Conservation (phyloP, 257 asterid species). For the Solanum gandarillasii region DNA sequence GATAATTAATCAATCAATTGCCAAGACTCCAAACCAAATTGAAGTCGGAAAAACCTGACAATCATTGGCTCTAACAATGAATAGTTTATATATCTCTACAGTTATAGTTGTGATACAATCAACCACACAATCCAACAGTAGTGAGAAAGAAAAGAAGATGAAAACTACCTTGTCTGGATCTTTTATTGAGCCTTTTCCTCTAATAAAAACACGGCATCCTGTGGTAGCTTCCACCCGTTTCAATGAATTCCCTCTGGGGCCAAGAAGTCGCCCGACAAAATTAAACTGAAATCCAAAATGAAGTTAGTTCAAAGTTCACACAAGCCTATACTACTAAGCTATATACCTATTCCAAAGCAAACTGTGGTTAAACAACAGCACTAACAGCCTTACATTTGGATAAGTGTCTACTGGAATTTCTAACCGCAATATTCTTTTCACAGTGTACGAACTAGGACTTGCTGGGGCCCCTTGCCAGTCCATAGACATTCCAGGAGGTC, state of each 20-base stretch:
- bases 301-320: not conserved
- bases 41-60: not conserved
- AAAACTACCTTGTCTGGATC: conserved; percentile 83
- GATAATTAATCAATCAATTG: not conserved
- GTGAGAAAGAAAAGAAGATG: not conserved
- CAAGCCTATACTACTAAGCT: not conserved
- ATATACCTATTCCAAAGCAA: not conserved
- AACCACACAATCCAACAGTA: not conserved
- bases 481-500: conserved; percentile 94
- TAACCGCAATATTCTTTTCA: conserved; percentile 81
- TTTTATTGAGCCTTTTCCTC: conserved; percentile 97
- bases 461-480: conserved; percentile 99
- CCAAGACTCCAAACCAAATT: not conserved
- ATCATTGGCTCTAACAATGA: not conserved
- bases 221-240: conserved; percentile 94
- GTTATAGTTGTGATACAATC: not conserved
- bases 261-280: conserved; percentile 96
- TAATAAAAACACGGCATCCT: conserved; percentile 92
- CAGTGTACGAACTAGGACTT: conserved; percentile 91
- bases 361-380: not conserved
- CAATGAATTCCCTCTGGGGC: conserved; percentile 95
- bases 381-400: conserved; percentile 55
- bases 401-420: conserved; percentile 92
- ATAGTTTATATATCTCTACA: not conserved
- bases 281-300: conserved; percentile 50